A percentile compares a stretch with the other conserved stretches of the same genome.
These are phyloP conservation scores for Leucocoprinus sp. DNA, from an alignment of 768 basidiomycete species.

Conservation along the genomic window DNA sequence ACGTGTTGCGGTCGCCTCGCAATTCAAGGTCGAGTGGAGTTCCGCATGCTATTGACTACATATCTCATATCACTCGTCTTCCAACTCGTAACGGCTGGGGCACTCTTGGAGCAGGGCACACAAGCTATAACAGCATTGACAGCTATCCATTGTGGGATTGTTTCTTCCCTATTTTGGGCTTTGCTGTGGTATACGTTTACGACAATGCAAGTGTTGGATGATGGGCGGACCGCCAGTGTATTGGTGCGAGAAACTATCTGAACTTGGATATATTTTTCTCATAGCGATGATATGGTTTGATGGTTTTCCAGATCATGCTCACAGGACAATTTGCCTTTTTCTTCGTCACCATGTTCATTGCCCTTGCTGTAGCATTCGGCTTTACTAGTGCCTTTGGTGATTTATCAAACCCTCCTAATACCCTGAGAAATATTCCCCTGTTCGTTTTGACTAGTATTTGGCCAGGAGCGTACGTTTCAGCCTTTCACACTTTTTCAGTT, in stretches of 20 bases:
- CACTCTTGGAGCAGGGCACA: conserved; percentile 64
- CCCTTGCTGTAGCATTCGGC: conserved; percentile 63
- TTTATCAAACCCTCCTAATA: conserved; percentile 40
- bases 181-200: conserved; percentile 58
- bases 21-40: conserved; percentile 37
- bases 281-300: background rate
- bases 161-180: conserved; percentile 63
- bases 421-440: conserved; percentile 55
- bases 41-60: conserved; percentile 45
- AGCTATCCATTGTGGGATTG: conserved; percentile 66
- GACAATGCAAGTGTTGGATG: conserved; percentile 75
- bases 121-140: conserved; percentile 53
- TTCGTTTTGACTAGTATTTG: conserved; percentile 68
- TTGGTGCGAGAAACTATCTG: conserved; percentile 31
- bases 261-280: background rate
- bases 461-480: conserved; percentile 57
- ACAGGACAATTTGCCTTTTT: conserved; percentile 47
- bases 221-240: conserved; percentile 56
- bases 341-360: conserved; percentile 64
- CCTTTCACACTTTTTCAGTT: background rate
- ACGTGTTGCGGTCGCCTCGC: background rate
- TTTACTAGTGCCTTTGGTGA: conserved; percentile 47
- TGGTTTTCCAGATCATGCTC: conserved; percentile 39
- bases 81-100: conserved; percentile 65
- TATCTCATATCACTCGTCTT: conserved; percentile 59